Percentiles rank a stretch among this genome's conserved stretches.
Evolutionary conservation across 345 rosid genomes (phyloP).

Genomic region (Dovyalis caffra): DNA sequence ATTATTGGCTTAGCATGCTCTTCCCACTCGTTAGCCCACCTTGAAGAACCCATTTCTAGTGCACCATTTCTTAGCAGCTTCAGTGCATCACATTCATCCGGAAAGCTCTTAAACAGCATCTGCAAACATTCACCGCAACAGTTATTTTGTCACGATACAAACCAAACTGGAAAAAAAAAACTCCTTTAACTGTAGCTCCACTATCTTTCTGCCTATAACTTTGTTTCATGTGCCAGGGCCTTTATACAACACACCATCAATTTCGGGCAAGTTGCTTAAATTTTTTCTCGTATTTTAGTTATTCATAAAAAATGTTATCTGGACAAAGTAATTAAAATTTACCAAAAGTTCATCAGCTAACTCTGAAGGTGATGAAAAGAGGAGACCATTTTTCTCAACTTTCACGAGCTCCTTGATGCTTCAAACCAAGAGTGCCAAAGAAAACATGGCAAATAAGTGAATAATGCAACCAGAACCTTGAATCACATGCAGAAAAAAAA

Average conservation of each 20-base stretch:
- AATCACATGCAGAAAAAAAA: neutral
- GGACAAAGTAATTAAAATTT: slow-evolving; percentile 8
- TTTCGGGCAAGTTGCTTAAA: too few relatives aligned
- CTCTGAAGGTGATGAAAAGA: slow-evolving; percentile 95
- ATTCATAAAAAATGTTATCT: neutral
- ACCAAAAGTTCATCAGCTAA: slow-evolving; percentile 85
- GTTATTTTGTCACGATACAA: neutral
- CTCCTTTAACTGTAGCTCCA: too few relatives aligned
- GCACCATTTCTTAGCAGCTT: slow-evolving; percentile 63
- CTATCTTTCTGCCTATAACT: too few relatives aligned
- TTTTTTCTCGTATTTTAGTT: too few relatives aligned
- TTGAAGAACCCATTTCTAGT: slow-evolving; percentile 62
- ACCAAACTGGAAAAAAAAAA: neutral
- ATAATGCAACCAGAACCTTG: neutral
- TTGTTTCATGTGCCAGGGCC: too few relatives aligned
- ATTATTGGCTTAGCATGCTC: slow-evolving; percentile 78
- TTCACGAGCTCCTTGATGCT: slow-evolving; percentile 87
- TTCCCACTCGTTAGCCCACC: slow-evolving; percentile 93
- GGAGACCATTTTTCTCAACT: slow-evolving; percentile 77
- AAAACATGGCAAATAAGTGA: neutral
- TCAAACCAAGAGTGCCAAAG: slow-evolving; percentile 12
- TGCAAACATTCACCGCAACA: slow-evolving; percentile 18
- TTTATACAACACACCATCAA: neutral
- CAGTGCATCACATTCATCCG: slow-evolving; percentile 56
- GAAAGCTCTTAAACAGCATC: slow-evolving; percentile 90